Percentiles rank a stretch among this genome's conserved stretches.
Evolutionary conservation across 345 rosid species (phyloP).

Genomic region (Boechera stricta): DNA sequence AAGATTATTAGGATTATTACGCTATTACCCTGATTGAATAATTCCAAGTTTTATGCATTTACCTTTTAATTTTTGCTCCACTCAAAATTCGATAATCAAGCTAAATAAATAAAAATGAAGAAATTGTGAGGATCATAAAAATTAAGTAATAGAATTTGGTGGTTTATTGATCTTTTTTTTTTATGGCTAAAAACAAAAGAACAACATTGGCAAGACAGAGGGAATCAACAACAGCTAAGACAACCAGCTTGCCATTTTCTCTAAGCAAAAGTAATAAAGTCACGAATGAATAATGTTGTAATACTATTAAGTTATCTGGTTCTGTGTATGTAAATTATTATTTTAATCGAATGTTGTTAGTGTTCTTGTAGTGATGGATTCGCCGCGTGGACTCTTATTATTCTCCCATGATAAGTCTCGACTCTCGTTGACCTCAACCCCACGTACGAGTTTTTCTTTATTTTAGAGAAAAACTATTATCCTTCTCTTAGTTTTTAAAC

Average conservation of each 20-base stretch:
- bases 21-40: neutral
- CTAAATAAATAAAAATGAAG: neutral
- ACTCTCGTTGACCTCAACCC: constrained; percentile 37
- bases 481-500: neutral
- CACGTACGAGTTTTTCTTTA: constrained; percentile 33
- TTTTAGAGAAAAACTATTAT: neutral
- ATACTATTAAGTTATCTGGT: constrained; percentile 15
- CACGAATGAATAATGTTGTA: constrained; percentile 26
- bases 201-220: constrained; percentile 47
- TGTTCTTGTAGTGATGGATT: constrained; percentile 45
- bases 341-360: constrained; percentile 32
- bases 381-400: constrained; percentile 44
- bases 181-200: constrained; percentile 38
- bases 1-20: neutral
- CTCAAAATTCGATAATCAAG: neutral
- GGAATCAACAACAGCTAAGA: constrained; percentile 56
- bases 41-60: neutral
- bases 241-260: constrained; percentile 46
- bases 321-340: constrained; percentile 18
- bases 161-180: neutral
- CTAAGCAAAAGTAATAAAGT: constrained; percentile 39
- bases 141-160: neutral
- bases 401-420: constrained; percentile 40
- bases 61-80: neutral
- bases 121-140: neutral